Evolutionary conservation across 2,329 filamentous ascomycete genomes (phyloP), one percentile per base, ranked within the genome.

Genomic region (Cladosporium sp.): DNA sequence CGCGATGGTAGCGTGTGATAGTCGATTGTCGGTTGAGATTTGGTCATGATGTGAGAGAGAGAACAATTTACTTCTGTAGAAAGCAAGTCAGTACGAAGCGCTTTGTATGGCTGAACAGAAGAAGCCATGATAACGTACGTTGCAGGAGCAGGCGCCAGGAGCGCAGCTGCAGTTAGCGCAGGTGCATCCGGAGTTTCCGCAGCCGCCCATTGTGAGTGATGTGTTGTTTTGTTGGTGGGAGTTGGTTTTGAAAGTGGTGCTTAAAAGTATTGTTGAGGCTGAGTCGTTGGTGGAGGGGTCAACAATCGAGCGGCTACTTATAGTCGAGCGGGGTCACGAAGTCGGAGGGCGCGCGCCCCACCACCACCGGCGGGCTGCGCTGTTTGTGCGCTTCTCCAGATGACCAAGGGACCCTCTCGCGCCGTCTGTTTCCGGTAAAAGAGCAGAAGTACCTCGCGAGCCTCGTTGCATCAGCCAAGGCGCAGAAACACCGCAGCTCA

Each of bases 101-200:
- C 10, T 25, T 53, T 10, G 34, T 22, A 32, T 37, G 17, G 37
- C 44, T 50, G 28, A 36, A 34, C 10, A 13, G n/a, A 10, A 51
- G 28, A 40, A 5, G 25, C 20, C 20, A 24, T 35, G 36, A 20
- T 45, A 10, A 65, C 61, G 48, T 62, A 63, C 61, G 55, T 58
- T 63, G 62, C 65, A 70, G 48, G 61, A 60, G 68, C 68, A 70
- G 45, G 60, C 53, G 59, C 68, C 68, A 17, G 65, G 56, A 17
- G 67, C 62, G 61, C 67, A 69, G 52, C 58, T 54, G 68, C 66
- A 68, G 58, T 60, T 62, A 59, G 63, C 57, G 67, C 67, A 70
- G 25, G 66, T 62, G 67, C 67, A 69, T 47, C 61, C 61, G 44
- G 66, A 57, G 64, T 69, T 70, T 44, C 67, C 68, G 60, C 68